Evolutionary conservation across 768 basidiomycete species (phyloP).

Genomic region (Paxillus involutus): DNA sequence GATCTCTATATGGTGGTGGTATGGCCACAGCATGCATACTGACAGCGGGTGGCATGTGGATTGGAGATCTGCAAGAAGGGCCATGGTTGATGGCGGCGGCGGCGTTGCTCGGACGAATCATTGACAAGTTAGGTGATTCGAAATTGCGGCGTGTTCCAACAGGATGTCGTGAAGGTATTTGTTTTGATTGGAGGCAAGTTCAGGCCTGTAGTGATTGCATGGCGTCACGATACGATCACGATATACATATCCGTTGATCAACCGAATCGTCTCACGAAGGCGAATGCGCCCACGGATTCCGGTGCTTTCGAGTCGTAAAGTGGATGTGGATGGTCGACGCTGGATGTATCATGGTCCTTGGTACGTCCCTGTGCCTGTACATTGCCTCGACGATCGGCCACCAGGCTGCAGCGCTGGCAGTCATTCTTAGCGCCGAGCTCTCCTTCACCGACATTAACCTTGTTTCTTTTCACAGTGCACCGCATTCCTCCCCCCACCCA

Average conservation of each 20-base stretch:
- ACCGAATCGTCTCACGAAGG: no score
- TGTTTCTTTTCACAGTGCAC: slow-evolving; percentile 1
- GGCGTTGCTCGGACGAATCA: not conserved
- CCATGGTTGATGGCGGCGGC: not conserved
- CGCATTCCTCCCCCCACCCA: not conserved
- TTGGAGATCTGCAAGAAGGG: not conserved
- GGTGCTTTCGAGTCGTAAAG: no score
- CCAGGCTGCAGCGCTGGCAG: not conserved
- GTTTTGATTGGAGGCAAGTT: no score
- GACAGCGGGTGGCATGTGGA: slow-evolving; percentile 1
- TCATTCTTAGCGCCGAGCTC: not conserved
- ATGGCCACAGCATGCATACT: not conserved
- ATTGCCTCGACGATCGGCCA: slow-evolving; percentile 8
- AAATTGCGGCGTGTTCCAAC: slow-evolving; percentile 3
- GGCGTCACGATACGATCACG: no score
- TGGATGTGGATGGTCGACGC: no score
- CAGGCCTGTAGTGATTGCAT: no score
- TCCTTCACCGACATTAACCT: slow-evolving; percentile 3
- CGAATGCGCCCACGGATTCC: no score
- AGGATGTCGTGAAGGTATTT: no score
- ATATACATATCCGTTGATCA: no score
- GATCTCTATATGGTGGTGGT: not conserved
- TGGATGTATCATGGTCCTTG: no score
- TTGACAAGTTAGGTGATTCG: not conserved
- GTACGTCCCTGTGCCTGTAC: slow-evolving; percentile 1